These are phyloP conservation scores for Penicillium palitans DNA, from an alignment of 2,329 filamentous ascomycete genomes.

Conservation along the genomic window DNA sequence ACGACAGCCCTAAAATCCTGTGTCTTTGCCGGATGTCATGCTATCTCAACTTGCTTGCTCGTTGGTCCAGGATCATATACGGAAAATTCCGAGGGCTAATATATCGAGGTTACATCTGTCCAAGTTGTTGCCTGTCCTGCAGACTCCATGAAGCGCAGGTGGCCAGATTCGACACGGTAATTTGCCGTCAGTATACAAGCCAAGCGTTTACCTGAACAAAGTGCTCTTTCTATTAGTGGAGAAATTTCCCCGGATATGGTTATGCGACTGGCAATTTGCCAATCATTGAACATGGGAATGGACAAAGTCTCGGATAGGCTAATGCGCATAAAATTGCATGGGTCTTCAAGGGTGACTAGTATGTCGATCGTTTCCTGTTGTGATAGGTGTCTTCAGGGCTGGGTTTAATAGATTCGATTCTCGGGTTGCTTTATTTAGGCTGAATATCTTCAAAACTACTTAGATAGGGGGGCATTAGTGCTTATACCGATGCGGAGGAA, in stretches of 20 bases:
- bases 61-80: neutral
- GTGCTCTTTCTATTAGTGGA: neutral
- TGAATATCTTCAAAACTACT: neutral
- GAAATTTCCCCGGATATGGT: neutral
- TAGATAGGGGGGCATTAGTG: neutral
- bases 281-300: neutral
- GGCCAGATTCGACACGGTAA: constrained; percentile 3
- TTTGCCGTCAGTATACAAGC: neutral
- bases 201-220: neutral
- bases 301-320: neutral
- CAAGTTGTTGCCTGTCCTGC: neutral
- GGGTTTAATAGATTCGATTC: neutral
- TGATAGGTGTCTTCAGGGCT: neutral
- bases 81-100: neutral
- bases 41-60: neutral
- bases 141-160: neutral
- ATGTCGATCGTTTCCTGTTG: constrained; percentile 9
- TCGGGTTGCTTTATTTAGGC: neutral
- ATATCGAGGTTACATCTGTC: neutral
- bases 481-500: neutral
- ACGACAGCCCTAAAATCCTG: neutral
- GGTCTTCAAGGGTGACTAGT: neutral
- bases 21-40: neutral
- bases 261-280: neutral
- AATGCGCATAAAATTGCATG: neutral